A percentile compares a stretch with the other conserved stretches of the same genome.
Evolutionary conservation across 768 basidiomycete species (phyloP).

Genomic region (Fomitopsis pulvina): DNA sequence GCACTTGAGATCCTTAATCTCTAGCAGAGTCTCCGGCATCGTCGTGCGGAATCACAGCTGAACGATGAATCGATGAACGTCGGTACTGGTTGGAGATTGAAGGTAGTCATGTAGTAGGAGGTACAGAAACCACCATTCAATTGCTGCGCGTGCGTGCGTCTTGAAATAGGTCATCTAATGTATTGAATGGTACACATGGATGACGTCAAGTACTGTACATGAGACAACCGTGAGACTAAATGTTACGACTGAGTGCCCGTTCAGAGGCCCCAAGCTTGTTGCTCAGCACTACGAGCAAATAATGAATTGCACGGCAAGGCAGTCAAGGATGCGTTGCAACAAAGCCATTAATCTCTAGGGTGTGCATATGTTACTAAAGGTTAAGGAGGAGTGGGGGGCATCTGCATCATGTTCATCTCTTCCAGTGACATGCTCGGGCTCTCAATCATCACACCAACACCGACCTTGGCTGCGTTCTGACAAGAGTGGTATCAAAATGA

Average conservation of each 20-base stretch:
- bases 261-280: too few species aligned
- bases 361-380: not conserved
- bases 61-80: too few species aligned
- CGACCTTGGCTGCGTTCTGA: conserved; percentile 90
- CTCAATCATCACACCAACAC: conserved; percentile 98
- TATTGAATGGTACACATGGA: too few species aligned
- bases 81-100: too few species aligned
- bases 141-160: too few species aligned
- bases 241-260: too few species aligned
- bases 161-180: too few species aligned
- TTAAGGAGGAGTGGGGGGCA: conserved; percentile 17
- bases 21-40: conserved; percentile 33
- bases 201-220: too few species aligned
- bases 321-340: not conserved
- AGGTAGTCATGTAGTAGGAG: too few species aligned
- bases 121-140: too few species aligned
- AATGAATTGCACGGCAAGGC: not conserved
- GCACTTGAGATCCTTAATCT: conserved; percentile 46
- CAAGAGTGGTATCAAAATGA: not conserved
- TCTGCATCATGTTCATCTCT: conserved; percentile 53
- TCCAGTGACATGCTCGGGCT: conserved; percentile 73
- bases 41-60: not conserved
- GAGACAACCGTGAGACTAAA: too few species aligned
- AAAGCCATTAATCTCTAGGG: not conserved
- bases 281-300: not conserved